A percentile compares a stretch with the other conserved stretches of the same genome.
Evolutionary conservation across 352 stramenopile species (phyloP).

Genomic region (Globisporangium iwayamae): DNA sequence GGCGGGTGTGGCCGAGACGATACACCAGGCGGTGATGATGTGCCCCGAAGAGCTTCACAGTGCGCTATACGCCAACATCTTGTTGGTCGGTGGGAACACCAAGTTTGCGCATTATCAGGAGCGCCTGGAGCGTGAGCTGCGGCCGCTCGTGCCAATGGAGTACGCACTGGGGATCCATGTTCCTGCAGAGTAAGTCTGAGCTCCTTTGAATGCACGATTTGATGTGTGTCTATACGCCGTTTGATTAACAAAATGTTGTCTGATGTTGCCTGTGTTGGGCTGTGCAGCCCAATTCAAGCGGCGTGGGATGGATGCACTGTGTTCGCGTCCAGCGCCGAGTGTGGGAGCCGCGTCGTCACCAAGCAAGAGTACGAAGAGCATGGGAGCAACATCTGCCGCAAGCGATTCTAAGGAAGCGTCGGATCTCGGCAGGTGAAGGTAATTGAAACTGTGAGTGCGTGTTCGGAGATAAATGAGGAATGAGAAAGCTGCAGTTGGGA

Average conservation of each 20-base stretch:
- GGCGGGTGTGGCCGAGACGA: conserved; percentile 77
- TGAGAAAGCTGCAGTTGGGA: background rate
- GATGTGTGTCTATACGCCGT: background rate
- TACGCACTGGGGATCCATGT: conserved; percentile 40
- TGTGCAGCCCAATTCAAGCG: conserved; percentile 45
- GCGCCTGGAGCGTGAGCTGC: conserved; percentile 62
- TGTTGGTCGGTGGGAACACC: conserved; percentile 86
- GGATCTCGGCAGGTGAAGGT: background rate
- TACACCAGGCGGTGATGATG: conserved; percentile 79
- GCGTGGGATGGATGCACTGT: conserved; percentile 55
- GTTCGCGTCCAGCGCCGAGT: conserved; percentile 28
- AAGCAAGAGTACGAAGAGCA: conserved; percentile 78
- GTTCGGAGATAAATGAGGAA: background rate
- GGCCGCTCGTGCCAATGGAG: conserved; percentile 49
- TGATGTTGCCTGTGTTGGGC: background rate
- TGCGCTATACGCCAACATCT: conserved; percentile 83
- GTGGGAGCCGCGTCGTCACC: conserved; percentile 39
- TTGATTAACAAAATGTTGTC: too few species aligned
- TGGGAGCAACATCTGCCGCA: conserved; percentile 61
- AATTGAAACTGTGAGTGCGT: background rate
- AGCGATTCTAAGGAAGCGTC: conserved; percentile 22
- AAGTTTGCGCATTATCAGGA: conserved; percentile 83
- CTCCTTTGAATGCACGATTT: conserved; percentile 3
- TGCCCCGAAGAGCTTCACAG: conserved; percentile 70
- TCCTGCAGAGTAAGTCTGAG: conserved; percentile 47